Evolutionary conservation across 768 basidiomycete species (phyloP).

Genomic region (Leccinum ochraceum): DNA sequence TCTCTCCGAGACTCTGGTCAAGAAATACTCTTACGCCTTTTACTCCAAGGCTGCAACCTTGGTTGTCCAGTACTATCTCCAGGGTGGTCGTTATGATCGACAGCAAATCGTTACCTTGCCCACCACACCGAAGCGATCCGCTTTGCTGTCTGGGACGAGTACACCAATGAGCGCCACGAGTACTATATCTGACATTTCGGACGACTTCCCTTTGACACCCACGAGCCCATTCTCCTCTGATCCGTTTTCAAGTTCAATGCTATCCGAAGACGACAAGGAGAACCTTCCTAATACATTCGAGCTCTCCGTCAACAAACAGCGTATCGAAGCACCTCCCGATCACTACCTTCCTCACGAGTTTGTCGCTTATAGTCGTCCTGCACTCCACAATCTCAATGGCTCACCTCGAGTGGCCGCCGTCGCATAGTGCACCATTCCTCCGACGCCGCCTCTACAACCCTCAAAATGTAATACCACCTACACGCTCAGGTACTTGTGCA

Average conservation of each 20-base stretch:
- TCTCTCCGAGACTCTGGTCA: slow-evolving; percentile 92
- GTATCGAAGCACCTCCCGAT: slow-evolving; percentile 66
- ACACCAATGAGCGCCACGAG: slow-evolving; percentile 79
- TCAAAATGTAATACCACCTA: slow-evolving; percentile 80
- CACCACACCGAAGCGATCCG: slow-evolving; percentile 53
- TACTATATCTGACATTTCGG: slow-evolving; percentile 71
- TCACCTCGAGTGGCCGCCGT: slow-evolving; percentile 54
- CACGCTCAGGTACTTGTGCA: slow-evolving; percentile 63
- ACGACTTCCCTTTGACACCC: slow-evolving; percentile 84
- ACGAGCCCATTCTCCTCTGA: slow-evolving; percentile 58
- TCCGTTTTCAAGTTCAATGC: slow-evolving; percentile 57
- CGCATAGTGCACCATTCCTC: slow-evolving; percentile 51
- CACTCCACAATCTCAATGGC: slow-evolving; percentile 76
- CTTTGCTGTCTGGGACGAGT: slow-evolving; percentile 50
- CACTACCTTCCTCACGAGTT: slow-evolving; percentile 82
- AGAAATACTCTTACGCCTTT: slow-evolving; percentile 97
- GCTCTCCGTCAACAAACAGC: slow-evolving; percentile 70
- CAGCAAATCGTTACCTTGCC: slow-evolving; percentile 53
- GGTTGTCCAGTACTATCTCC: slow-evolving; percentile 91
- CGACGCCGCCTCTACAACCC: slow-evolving; percentile 47
- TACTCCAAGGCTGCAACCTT: slow-evolving; percentile 95
- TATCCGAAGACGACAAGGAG: slow-evolving; percentile 78
- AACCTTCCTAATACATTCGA: slow-evolving; percentile 72
- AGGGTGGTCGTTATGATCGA: slow-evolving; percentile 73
- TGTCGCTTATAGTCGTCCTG: slow-evolving; percentile 74